A percentile compares a stretch with the other conserved stretches of the same genome.
phyloP scores from a whole-genome alignment of 2,329 filamentous ascomycete species.

The Alternaria metachromatica region DNA sequence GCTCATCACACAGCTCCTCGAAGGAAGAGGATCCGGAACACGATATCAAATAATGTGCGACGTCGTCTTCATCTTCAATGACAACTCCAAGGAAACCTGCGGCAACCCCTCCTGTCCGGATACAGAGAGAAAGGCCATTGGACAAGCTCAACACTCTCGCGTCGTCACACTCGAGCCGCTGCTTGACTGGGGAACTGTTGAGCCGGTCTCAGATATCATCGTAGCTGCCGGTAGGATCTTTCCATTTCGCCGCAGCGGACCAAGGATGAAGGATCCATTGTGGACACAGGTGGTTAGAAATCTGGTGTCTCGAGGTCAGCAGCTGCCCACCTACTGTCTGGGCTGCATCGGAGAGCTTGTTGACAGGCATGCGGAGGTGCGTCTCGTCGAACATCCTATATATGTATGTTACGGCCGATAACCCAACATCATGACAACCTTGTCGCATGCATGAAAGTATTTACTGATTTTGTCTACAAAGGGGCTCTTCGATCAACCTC shows the following conservation, averaged over 20 bases:
- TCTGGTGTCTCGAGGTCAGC: not conserved
- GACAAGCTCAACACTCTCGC: not conserved
- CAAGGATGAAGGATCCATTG: constrained; percentile 12
- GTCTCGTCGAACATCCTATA: not conserved
- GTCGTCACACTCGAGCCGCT: constrained; percentile 16
- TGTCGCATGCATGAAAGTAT: not conserved
- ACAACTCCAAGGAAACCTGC: not conserved
- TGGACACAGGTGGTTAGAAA: constrained; percentile 10
- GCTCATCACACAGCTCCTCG: not conserved
- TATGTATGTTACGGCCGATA: not conserved
- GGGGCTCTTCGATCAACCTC: no score
- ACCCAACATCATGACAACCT: not conserved
- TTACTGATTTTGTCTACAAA: not conserved
- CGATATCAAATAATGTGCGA: not conserved
- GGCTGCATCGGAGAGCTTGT: constrained; percentile 19
- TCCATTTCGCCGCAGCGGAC: constrained; percentile 15
- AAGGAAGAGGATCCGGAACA: not conserved
- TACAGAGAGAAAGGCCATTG: not conserved
- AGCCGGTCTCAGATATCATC: not conserved
- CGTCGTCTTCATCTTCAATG: constrained; percentile 6
- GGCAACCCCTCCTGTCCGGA: not conserved
- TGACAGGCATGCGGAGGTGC: constrained; percentile 1
- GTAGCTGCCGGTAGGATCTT: constrained; percentile 6
- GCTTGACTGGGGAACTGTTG: constrained; percentile 17
- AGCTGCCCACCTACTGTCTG: constrained; percentile 13